Base-by-base conservation (phyloP, 139 green algal species). In the Auxenochlorella pyrenoidosa region DNA sequence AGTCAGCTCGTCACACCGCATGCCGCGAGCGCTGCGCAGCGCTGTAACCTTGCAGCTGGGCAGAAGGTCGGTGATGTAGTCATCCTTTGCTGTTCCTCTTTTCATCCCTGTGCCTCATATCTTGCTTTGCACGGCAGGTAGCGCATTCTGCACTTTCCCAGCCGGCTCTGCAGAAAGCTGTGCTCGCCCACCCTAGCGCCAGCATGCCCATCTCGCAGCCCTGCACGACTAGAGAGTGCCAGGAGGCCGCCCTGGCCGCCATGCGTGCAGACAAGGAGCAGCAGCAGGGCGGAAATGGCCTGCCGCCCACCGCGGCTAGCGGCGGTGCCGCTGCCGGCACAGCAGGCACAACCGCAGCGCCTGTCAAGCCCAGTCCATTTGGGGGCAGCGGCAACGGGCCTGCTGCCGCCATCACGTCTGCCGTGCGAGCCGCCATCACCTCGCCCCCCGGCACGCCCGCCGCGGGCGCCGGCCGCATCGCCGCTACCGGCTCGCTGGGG, bases 171-270 rank as follows among this genome's bases (percentile, higher is more conserved):
- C n/a, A n/a, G 10, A 10, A 54, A 54, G 47, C 47, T 54, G 10
- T 6, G 6, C 47, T 54, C 6, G 47, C 54, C 54, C 2, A 63
- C 54, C 54, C 54, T 63, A 24, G 54, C 16, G 54, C 54, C 54
- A 63, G 54, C 54, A 63, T 63, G 54, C 54, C 54, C 54, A 63
- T 24, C 54, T 63, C 54, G 12, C 54, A 63, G 30, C 75, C 75
- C 2, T 81, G 75, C 75, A 81, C 43, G 43, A 81, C 75, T 43
- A 40, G 32, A 12, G 75, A 81, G 75, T 81, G 75, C 75, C 75
- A 81, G 75, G 75, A 81, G 30, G 75, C 75, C 19, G 75, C 75
- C 26, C 43, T 81, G 43, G 75, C 75, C 28, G 75, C 75, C 2
- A 28, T 81, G 75, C 75, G 75, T 0, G 43, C 75, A 34, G 63